Evolutionary conservation across 495 filamentous ascomycete genomes (phyloP).

Genomic region (Astrocystis sublimbata): DNA sequence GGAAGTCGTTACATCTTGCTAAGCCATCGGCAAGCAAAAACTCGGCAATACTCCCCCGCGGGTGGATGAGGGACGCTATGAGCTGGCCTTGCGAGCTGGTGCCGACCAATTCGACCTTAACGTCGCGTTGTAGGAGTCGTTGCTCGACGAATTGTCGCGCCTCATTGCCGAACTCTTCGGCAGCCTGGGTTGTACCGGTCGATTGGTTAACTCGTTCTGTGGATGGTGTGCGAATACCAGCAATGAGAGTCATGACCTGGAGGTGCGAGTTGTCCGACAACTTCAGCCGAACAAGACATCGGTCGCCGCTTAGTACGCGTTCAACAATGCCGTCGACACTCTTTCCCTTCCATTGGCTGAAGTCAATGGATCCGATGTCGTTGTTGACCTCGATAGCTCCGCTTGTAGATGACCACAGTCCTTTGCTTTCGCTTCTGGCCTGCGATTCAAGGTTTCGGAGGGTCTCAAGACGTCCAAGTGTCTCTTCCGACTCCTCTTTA

Average conservation of each 20-base stretch:
- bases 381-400: constrained; percentile 74
- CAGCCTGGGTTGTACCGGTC: constrained; percentile 76
- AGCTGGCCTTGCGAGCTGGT: constrained; percentile 84
- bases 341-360: constrained; percentile 76
- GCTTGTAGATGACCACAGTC: constrained; percentile 64
- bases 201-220: constrained; percentile 76
- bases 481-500: constrained; percentile 79
- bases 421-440: constrained; percentile 74
- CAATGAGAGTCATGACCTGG: constrained; percentile 80
- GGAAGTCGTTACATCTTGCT: constrained; percentile 89
- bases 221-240: constrained; percentile 82
- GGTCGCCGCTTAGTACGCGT: constrained; percentile 86
- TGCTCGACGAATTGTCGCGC: constrained; percentile 83
- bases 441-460: constrained; percentile 76
- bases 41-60: constrained; percentile 86
- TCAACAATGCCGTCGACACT: constrained; percentile 75
- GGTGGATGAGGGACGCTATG: constrained; percentile 78
- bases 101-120: constrained; percentile 78
- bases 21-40: constrained; percentile 85
- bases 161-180: constrained; percentile 84
- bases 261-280: constrained; percentile 74
- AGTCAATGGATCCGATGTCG: constrained; percentile 71
- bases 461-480: constrained; percentile 67
- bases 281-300: constrained; percentile 79
- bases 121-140: constrained; percentile 80